Percentiles rank a stretch among this genome's conserved stretches.
Conservation (phyloP, 176 grass and related monocot species). For the Eragrostis curvula region DNA sequence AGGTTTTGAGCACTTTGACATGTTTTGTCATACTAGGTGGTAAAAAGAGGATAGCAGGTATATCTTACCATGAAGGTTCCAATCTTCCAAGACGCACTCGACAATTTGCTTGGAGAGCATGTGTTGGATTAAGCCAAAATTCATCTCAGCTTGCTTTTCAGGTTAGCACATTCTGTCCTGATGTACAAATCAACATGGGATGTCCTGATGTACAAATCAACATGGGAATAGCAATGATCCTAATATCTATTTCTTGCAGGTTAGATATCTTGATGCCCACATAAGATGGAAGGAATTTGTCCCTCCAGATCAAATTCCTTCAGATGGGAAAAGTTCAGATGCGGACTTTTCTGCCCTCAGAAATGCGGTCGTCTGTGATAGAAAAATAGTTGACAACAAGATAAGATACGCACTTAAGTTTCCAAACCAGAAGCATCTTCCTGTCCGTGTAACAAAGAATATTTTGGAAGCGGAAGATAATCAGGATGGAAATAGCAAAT, state of each 20-base stretch:
- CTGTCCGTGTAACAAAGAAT: slow-evolving; percentile 88
- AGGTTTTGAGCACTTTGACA: slow-evolving; percentile 19
- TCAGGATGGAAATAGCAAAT: slow-evolving; percentile 56
- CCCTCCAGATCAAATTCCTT: slow-evolving; percentile 74
- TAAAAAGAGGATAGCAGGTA: slow-evolving; percentile 67
- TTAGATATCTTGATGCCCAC: slow-evolving; percentile 94
- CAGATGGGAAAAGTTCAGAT: slow-evolving; percentile 77
- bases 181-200: too few relatives aligned
- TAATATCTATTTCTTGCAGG: slow-evolving; percentile 60
- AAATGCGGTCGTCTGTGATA: slow-evolving; percentile 94
- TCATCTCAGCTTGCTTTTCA: slow-evolving; percentile 89
- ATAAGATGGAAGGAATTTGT: slow-evolving; percentile 95
- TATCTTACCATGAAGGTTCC: slow-evolving; percentile 83
- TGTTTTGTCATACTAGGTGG: slow-evolving; percentile 62
- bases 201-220: slow-evolving; percentile 23
- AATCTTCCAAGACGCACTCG: slow-evolving; percentile 77
- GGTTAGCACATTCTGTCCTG: slow-evolving; percentile 52
- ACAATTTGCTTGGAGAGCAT: slow-evolving; percentile 88
- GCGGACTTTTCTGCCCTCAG: slow-evolving; percentile 71
- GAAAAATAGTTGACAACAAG: slow-evolving; percentile 66
- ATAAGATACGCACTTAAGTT: slow-evolving; percentile 83
- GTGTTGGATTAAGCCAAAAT: slow-evolving; percentile 73
- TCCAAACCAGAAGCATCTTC: slow-evolving; percentile 89
- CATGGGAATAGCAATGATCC: slow-evolving; percentile 26
- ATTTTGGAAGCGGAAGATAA: slow-evolving; percentile 75